Evolutionary conservation across 192 early-diverging fungal genomes (phyloP).

Genomic region (Coemansia brasiliensis): DNA sequence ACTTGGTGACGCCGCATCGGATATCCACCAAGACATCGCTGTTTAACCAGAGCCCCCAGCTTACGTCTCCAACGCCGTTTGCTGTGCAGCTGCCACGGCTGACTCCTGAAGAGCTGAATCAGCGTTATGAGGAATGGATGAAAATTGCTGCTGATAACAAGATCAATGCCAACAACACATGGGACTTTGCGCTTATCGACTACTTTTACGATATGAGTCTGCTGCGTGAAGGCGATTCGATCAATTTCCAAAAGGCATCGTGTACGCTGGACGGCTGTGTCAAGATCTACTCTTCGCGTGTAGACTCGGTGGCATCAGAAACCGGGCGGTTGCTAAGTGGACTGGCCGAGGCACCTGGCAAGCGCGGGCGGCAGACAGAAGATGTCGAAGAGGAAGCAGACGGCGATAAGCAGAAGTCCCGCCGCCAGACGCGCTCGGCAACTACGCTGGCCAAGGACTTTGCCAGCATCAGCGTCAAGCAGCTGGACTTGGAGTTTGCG

Average conservation of each 20-base stretch:
- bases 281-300: constrained; percentile 94
- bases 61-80: constrained; percentile 38
- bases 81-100: constrained; percentile 51
- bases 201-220: constrained; percentile 96
- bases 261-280: constrained; percentile 95
- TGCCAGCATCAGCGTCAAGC: constrained; percentile 73
- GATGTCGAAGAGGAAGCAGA: constrained; percentile 55
- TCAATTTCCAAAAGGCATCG: constrained; percentile 98
- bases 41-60: constrained; percentile 41
- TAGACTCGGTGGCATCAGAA: constrained; percentile 95
- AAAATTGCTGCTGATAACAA: constrained; percentile 96
- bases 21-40: constrained; percentile 26
- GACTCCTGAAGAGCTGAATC: constrained; percentile 60
- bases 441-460: constrained; percentile 84
- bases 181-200: constrained; percentile 97
- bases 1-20: constrained; percentile 46
- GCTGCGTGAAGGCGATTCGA: constrained; percentile 90
- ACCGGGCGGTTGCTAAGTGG: constrained; percentile 88
- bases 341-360: constrained; percentile 70
- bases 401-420: constrained; percentile 24
- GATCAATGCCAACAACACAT: constrained; percentile 92
- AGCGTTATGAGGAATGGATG: constrained; percentile 91
- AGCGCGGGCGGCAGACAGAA: constrained; percentile 29
- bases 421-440: constrained; percentile 50
- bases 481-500: constrained; percentile 87